phyloP scores from a whole-genome alignment of 108 stramenopile species.

The Craspedostauros australis region DNA sequence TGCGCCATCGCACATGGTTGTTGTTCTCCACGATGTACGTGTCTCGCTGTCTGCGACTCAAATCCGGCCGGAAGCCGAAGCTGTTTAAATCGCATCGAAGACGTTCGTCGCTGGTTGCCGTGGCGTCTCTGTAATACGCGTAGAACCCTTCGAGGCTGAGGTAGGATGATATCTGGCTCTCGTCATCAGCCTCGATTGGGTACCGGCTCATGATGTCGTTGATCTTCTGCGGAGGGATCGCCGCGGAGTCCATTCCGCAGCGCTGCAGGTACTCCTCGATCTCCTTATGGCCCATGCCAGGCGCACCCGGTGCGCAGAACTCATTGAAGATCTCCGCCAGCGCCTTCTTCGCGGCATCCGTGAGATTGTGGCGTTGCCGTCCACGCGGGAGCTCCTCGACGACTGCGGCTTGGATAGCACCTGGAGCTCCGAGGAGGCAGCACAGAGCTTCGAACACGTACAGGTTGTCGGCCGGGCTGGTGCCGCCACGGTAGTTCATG shows the following conservation, averaged over 20 bases:
- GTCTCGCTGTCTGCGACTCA: conserved; percentile 44
- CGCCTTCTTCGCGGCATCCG: conserved; percentile 36
- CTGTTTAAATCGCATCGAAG: conserved; percentile 41
- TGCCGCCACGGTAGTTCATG: conserved; percentile 40
- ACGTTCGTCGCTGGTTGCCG: conserved; percentile 65
- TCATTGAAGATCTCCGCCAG: conserved; percentile 61
- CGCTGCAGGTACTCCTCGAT: conserved; percentile 61
- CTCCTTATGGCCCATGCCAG: conserved; percentile 63
- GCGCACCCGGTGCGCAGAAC: conserved; percentile 34
- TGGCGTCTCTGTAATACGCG: conserved; percentile 75
- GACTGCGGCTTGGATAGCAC: conserved; percentile 39
- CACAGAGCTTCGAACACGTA: conserved; percentile 66
- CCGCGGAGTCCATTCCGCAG: conserved; percentile 55
- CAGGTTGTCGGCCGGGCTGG: conserved; percentile 22
- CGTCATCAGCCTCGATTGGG: conserved; percentile 25
- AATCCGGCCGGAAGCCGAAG: conserved; percentile 80
- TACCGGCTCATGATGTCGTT: conserved; percentile 72
- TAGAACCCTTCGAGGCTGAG: conserved; percentile 84
- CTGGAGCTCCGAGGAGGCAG: conserved; percentile 45
- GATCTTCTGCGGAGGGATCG: conserved; percentile 64
- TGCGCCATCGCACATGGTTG: neutral
- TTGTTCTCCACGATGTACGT: conserved; percentile 9
- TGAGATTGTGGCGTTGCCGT: conserved; percentile 36
- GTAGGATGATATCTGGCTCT: conserved; percentile 12
- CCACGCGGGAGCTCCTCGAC: conserved; percentile 52